Percentiles rank a stretch among this genome's conserved stretches.
Evolutionary conservation across 2,329 filamentous ascomycete species (phyloP).

Genomic region (Nigrospora osmanthi): DNA sequence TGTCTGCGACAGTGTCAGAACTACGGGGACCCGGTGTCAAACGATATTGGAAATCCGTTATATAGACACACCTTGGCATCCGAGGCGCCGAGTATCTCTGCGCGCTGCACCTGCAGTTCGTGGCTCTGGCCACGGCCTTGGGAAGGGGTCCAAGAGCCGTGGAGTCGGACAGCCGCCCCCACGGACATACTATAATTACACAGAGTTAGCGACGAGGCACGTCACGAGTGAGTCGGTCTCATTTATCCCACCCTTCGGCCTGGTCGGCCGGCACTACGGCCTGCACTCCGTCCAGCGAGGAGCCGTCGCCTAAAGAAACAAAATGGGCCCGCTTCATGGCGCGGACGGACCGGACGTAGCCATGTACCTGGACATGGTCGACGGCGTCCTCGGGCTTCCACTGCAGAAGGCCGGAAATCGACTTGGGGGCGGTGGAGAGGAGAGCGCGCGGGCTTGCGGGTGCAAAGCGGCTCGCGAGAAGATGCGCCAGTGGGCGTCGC

Average conservation of each 20-base stretch:
- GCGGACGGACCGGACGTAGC: slow-evolving; percentile 76
- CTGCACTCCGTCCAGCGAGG: slow-evolving; percentile 70
- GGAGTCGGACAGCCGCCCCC: slow-evolving; percentile 71
- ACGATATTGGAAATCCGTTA: not conserved
- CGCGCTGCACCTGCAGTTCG: slow-evolving; percentile 68
- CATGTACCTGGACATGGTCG: slow-evolving; percentile 56
- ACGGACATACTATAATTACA: slow-evolving; percentile 58
- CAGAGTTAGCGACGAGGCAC: slow-evolving; percentile 18
- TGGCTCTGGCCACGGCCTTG: slow-evolving; percentile 62
- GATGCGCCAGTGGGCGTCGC: slow-evolving; percentile 12
- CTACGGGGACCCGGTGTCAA: slow-evolving; percentile 4
- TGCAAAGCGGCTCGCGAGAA: slow-evolving; percentile 6
- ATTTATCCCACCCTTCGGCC: slow-evolving; percentile 57
- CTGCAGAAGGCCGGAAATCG: slow-evolving; percentile 49
- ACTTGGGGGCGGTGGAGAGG: slow-evolving; percentile 27
- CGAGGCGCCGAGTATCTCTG: slow-evolving; percentile 67
- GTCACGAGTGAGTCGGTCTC: slow-evolving; percentile 6
- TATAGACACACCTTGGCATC: slow-evolving; percentile 62
- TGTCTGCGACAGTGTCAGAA: slow-evolving; percentile 42
- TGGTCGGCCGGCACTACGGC: slow-evolving; percentile 67
- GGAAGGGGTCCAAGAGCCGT: slow-evolving; percentile 68
- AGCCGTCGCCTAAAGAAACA: slow-evolving; percentile 80
- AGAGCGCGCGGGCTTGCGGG: slow-evolving; percentile 9
- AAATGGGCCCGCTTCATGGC: slow-evolving; percentile 82
- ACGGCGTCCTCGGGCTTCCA: slow-evolving; percentile 36